A percentile compares a stretch with the other conserved stretches of the same genome.
Conservation (phyloP, 78 protist species). For the Pigoraptor vietnamica region DNA sequence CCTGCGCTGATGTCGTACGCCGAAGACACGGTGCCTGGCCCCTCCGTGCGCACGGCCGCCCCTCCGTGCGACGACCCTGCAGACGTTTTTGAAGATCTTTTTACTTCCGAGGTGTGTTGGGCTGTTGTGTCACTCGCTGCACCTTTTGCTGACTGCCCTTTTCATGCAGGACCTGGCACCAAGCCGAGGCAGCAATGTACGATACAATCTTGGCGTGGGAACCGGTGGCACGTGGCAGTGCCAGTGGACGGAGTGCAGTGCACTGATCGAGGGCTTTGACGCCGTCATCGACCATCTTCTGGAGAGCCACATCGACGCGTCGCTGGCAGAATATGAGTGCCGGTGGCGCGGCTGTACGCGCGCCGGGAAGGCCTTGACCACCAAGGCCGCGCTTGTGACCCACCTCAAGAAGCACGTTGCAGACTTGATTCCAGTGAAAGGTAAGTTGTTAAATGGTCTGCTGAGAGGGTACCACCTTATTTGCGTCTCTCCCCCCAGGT, state of each 20-base stretch:
- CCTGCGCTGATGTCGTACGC: not conserved
- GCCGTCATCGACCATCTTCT: not conserved
- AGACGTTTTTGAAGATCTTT: not conserved
- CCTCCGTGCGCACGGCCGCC: not conserved
- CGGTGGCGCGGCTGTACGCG: not conserved
- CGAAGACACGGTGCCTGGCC: not conserved
- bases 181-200: not conserved
- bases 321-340: not conserved
- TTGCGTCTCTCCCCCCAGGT: not conserved
- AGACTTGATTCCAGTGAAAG: not conserved
- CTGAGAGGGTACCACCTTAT: no score
- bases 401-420: not conserved
- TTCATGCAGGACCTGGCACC: not conserved
- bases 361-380: not conserved
- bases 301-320: not conserved
- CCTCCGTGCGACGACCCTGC: not conserved
- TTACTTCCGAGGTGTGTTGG: not conserved
- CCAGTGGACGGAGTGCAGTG: not conserved
- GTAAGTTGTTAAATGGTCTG: no score
- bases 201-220: not conserved
- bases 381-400: not conserved
- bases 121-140: not conserved
- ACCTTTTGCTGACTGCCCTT: not conserved
- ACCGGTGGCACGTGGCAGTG: not conserved
- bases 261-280: not conserved